Percentiles rank a stretch among this genome's conserved stretches.
Conservation (phyloP, 306 rosid genomes). For the Prunus kanzakura region DNA sequence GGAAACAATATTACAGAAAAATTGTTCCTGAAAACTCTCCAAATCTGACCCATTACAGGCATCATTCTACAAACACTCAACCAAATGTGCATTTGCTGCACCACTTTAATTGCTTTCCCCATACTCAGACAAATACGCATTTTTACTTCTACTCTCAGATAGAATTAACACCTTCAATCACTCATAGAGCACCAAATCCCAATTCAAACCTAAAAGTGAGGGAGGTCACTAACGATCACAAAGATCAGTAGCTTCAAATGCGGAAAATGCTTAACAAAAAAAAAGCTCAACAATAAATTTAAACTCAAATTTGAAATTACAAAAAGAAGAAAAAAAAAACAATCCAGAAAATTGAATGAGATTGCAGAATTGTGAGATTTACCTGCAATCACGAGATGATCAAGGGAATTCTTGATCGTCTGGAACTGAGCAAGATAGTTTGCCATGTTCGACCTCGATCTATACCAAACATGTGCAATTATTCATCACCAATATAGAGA, state of each 20-base stretch:
- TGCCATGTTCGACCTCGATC: slow-evolving; percentile 72
- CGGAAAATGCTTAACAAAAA: not conserved
- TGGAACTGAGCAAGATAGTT: slow-evolving; percentile 97
- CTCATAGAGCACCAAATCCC: not conserved
- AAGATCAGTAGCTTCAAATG: slow-evolving; percentile 32
- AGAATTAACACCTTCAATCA: slow-evolving; percentile 1
- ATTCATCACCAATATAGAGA: slow-evolving; percentile 30
- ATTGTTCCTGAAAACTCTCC: not conserved
- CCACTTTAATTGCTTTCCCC: not conserved
- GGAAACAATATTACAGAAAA: not conserved
- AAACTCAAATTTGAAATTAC: slow-evolving; percentile 1
- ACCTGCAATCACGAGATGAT: slow-evolving; percentile 94
- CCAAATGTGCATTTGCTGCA: not conserved
- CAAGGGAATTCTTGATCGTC: slow-evolving; percentile 73
- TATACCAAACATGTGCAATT: slow-evolving; percentile 22
- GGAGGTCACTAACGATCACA: not conserved
- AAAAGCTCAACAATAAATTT: not conserved
- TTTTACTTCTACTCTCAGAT: not conserved
- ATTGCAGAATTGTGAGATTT: not conserved
- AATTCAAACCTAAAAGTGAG: slow-evolving; percentile 8
- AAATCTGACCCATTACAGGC: not conserved
- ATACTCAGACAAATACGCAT: not conserved
- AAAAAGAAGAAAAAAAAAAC: not conserved
- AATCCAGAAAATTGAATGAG: not conserved
- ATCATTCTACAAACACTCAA: not conserved